Percentiles rank a stretch among this genome's conserved stretches.
These are phyloP conservation scores for Mortierella alpina DNA, from an alignment of 192 early-diverging fungal species.

Conservation along the genomic window DNA sequence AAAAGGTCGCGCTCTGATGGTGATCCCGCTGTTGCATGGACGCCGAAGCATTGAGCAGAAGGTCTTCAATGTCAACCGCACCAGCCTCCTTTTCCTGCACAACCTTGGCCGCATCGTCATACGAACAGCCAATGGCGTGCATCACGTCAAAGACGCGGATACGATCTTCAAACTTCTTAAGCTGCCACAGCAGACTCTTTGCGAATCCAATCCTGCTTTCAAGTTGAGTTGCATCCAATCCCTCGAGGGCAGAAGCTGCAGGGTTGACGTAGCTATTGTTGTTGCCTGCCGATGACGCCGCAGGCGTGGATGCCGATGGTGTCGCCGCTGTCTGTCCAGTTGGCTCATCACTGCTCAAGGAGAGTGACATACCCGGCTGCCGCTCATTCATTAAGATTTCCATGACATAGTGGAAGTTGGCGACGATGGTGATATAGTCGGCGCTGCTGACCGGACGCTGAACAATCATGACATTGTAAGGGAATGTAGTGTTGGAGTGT, in stretches of 20 bases:
- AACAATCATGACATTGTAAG: slow-evolving; percentile 46
- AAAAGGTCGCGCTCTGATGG: slow-evolving; percentile 3
- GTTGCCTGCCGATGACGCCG: neutral
- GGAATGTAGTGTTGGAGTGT: slow-evolving; percentile 9
- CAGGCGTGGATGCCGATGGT: slow-evolving; percentile 14
- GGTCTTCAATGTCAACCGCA: slow-evolving; percentile 34
- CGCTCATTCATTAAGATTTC: slow-evolving; percentile 58
- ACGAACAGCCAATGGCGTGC: slow-evolving; percentile 58
- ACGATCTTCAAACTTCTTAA: slow-evolving; percentile 53
- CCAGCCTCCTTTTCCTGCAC: slow-evolving; percentile 38
- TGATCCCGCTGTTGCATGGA: slow-evolving; percentile 22
- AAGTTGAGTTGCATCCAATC: slow-evolving; percentile 34
- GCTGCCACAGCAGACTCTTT: slow-evolving; percentile 56
- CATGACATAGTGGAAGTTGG: slow-evolving; percentile 57
- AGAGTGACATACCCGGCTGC: slow-evolving; percentile 18
- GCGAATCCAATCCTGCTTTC: slow-evolving; percentile 60
- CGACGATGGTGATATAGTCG: slow-evolving; percentile 34
- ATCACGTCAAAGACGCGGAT: slow-evolving; percentile 59
- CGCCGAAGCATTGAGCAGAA: slow-evolving; percentile 26
- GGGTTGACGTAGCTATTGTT: neutral
- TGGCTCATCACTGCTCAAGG: slow-evolving; percentile 15
- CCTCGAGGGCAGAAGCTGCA: slow-evolving; percentile 12
- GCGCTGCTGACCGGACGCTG: slow-evolving; percentile 32
- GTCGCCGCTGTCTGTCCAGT: slow-evolving; percentile 9
- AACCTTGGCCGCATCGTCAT: slow-evolving; percentile 55